Base-by-base conservation (phyloP, 371 early-diverging fungal genomes). In the Circinella minor region DNA sequence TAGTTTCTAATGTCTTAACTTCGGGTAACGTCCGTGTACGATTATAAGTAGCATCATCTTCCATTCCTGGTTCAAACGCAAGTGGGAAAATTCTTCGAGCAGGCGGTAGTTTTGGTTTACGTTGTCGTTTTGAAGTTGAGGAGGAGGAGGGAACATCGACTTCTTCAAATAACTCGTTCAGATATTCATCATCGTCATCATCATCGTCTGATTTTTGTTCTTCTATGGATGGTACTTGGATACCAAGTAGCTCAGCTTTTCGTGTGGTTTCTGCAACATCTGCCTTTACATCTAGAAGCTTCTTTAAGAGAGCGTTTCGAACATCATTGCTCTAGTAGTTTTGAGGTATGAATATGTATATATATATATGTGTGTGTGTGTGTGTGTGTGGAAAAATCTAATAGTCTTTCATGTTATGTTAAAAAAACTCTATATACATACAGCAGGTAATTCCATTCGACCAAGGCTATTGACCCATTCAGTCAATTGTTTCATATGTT, bases 101-200 rank as follows among this genome's bases (percentile, higher is more conserved):
- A 10, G 83, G 80, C 14, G 85, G 83, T 15, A 85, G 37, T 57
- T 72, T 70, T 11, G 69, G 60, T 10, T 74, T 72, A 13, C 37
- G 36, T 34, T 69, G 15, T 61, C 20, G 15, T 62, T 14, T 20
- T 37, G 61, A 7, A 27, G 27, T 49, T 8, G 59, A n/a, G 17
- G 67, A 57, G 2, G 54, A 18, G 7, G 47, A 38, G 20, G 76
- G 70, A 9, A 87, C 57, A 3, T 86, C 80, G 1, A 90, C 80
- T 18, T 88, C 87, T 69, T 89, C 91, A 75, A 90, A 88, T 0
- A 81, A 68, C 20, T 86, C 86, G 37, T 86, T 80, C 34, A 65
- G 71, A 63, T 74, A 79, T 10, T 88, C 88, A 39, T 87, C 27
- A 27, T 27, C 27, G 1, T 27, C 83, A 9, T 82, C 84, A 3